Conservation (phyloP, 345 rosid genomes). For the Syzygium oleosum region DNA sequence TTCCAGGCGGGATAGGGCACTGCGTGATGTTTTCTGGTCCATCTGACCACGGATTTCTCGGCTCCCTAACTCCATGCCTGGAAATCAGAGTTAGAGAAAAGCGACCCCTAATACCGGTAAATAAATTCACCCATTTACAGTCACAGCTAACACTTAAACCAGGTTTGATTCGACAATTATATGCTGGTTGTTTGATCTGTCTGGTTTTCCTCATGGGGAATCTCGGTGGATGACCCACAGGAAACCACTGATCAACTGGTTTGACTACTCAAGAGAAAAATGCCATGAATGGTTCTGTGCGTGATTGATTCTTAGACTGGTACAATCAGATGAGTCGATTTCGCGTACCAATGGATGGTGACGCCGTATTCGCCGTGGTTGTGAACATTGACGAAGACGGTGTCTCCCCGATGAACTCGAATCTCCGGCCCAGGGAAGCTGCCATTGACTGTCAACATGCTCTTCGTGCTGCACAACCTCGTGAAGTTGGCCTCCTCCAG, state of each 20-base stretch:
- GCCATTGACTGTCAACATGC: slow-evolving; percentile 21
- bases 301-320: not conserved
- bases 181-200: not conserved
- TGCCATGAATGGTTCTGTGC: not conserved
- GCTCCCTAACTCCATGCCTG: slow-evolving; percentile 27
- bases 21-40: slow-evolving; percentile 21
- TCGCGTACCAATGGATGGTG: slow-evolving; percentile 13
- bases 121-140: not conserved
- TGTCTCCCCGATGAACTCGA: slow-evolving; percentile 7
- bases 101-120: not conserved
- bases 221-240: not conserved
- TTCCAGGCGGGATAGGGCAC: slow-evolving; percentile 6
- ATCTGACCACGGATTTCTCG: slow-evolving; percentile 21
- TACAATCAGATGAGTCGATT: not conserved
- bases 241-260: not conserved
- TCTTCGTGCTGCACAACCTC: slow-evolving; percentile 18
- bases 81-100: not conserved
- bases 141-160: not conserved
- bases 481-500: slow-evolving; percentile 12
- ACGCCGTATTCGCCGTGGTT: slow-evolving; percentile 8
- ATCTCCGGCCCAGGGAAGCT: slow-evolving; percentile 18
- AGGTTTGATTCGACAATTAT: not conserved
- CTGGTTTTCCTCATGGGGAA: not conserved
- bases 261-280: not conserved
- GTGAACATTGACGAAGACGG: slow-evolving; percentile 3